Percentiles rank a stretch among this genome's conserved stretches.
Evolutionary conservation across 129 eudicot genomes (phyloP).

Genomic region (Tagetes patula): DNA sequence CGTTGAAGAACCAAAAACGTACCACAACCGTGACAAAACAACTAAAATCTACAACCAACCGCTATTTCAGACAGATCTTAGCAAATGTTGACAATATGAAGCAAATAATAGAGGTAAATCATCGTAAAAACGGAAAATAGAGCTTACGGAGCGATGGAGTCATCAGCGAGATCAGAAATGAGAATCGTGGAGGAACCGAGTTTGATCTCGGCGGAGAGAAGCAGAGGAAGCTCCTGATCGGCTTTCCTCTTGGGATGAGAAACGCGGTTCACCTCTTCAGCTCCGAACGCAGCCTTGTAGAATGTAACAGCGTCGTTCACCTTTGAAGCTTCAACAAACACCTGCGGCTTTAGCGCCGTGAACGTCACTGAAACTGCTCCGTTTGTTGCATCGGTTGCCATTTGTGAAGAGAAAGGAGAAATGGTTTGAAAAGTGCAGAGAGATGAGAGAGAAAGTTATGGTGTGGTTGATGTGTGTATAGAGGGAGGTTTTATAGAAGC

Average conservation of each 20-base stretch:
- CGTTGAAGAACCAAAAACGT: background rate
- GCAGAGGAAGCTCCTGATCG: slow-evolving; percentile 75
- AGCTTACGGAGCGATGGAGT: slow-evolving; percentile 46
- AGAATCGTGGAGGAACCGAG: slow-evolving; percentile 52
- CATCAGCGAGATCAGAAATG: slow-evolving; percentile 62
- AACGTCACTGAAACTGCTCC: slow-evolving; percentile 48
- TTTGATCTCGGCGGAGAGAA: slow-evolving; percentile 74
- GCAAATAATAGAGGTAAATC: background rate
- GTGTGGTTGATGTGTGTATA: background rate
- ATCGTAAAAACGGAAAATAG: slow-evolving; percentile 1
- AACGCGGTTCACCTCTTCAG: slow-evolving; percentile 68
- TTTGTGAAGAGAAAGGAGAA: slow-evolving; percentile 4
- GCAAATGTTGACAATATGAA: background rate
- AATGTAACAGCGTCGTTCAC: slow-evolving; percentile 76
- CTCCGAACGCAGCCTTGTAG: slow-evolving; percentile 86
- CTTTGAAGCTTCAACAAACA: slow-evolving; percentile 61
- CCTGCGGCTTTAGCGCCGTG: slow-evolving; percentile 58
- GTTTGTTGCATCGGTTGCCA: slow-evolving; percentile 52
- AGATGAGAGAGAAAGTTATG: slow-evolving; percentile 34
- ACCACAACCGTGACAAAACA: background rate
- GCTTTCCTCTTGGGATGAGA: slow-evolving; percentile 74
- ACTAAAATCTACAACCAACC: background rate
- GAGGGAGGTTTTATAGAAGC: background rate
- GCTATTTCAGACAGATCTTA: slow-evolving; percentile 15
- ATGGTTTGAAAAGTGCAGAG: background rate